These are phyloP conservation scores for Knoxia roxburghii DNA, from an alignment of 257 asterid species.

Conservation along the genomic window DNA sequence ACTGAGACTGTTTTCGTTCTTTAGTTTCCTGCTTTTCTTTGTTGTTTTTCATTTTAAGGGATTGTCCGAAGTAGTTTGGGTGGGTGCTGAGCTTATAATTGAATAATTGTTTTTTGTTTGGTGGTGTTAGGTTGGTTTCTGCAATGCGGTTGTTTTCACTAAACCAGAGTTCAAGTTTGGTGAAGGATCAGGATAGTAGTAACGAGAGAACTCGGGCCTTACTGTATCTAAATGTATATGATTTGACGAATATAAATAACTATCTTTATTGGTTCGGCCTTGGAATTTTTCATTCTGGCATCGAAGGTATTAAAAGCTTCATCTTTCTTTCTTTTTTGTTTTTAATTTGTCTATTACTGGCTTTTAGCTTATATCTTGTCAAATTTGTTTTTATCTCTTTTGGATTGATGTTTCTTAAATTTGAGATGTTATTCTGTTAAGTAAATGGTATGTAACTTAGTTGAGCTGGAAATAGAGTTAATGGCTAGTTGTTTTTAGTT, in stretches of 20 bases:
- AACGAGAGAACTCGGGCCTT: slow-evolving; percentile 44
- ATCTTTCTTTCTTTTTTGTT: slow-evolving; percentile 1
- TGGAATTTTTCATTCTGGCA: slow-evolving; percentile 85
- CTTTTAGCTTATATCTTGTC: neutral
- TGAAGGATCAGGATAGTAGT: slow-evolving; percentile 35
- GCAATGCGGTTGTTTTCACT: slow-evolving; percentile 70
- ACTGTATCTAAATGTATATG: slow-evolving; percentile 71
- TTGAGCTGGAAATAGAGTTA: neutral
- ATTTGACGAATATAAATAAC: slow-evolving; percentile 73
- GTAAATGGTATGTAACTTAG: neutral
- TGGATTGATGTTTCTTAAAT: neutral
- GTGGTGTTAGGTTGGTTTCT: slow-evolving; percentile 7
- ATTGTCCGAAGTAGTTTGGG: neutral
- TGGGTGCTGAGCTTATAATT: slow-evolving; percentile 19
- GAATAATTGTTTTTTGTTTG: slow-evolving; percentile 10
- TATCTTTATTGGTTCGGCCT: slow-evolving; percentile 81
- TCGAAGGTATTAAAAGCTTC: slow-evolving; percentile 54
- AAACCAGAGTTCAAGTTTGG: slow-evolving; percentile 46
- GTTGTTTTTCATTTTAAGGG: neutral
- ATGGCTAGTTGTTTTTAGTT: neutral
- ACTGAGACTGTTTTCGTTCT: neutral
- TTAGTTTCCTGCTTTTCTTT: neutral
- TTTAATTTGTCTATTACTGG: neutral
- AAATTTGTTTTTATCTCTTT: neutral
- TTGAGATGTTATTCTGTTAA: neutral